Conservation (phyloP, 768 basidiomycete species). For the Mycena olivaceomarginata region DNA sequence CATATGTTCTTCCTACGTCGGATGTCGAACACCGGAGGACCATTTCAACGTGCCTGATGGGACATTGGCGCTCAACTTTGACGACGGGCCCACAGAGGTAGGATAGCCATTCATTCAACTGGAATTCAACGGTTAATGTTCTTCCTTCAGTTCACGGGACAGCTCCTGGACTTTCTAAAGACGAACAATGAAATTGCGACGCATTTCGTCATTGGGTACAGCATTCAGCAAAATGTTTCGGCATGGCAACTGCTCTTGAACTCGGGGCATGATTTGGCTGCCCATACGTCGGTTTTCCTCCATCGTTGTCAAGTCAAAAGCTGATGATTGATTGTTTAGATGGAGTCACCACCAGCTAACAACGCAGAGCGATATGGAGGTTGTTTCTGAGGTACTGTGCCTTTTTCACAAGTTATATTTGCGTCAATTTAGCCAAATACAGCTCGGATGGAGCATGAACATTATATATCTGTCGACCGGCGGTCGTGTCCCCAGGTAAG, state of each 20-base stretch:
- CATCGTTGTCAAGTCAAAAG: conserved; percentile 1
- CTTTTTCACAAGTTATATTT: background rate
- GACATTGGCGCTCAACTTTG: conserved; percentile 1
- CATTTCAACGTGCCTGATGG: conserved; percentile 9
- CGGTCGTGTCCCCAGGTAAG: conserved; percentile 7
- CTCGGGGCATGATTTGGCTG: background rate
- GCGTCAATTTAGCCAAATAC: background rate
- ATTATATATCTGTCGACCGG: conserved; percentile 7
- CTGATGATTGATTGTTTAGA: conserved; percentile 7
- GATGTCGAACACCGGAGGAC: background rate
- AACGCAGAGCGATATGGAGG: conserved; percentile 4
- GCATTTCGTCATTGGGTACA: conserved; percentile 6
- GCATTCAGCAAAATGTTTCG: background rate
- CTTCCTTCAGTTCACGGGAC: conserved; percentile 4
- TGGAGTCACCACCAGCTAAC: conserved; percentile 7
- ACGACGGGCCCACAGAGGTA: conserved; percentile 8
- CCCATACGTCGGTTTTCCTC: conserved; percentile 5
- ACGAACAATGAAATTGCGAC: conserved; percentile 2
- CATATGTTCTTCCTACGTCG: conserved; percentile 4
- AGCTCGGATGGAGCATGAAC: conserved; percentile 9
- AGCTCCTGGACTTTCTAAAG: conserved; percentile 1
- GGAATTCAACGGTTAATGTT: background rate
- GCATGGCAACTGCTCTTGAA: conserved; percentile 5
- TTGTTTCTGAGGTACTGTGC: background rate
- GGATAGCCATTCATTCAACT: background rate